These are phyloP conservation scores for Hansenula anomala DNA, from an alignment of 1,139 yeast species.

Conservation along the genomic window DNA sequence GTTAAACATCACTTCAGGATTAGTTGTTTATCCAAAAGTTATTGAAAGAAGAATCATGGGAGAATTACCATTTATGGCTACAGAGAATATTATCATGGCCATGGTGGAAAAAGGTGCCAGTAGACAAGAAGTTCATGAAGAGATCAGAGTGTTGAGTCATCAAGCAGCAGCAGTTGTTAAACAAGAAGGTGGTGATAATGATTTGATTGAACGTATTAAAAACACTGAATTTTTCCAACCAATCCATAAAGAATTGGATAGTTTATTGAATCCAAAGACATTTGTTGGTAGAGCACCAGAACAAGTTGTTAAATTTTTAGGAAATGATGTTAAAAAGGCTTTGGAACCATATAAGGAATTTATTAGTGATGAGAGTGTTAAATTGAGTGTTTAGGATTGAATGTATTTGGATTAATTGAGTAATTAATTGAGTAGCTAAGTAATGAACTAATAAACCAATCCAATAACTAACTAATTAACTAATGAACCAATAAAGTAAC, in stretches of 20 bases:
- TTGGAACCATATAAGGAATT: constrained; percentile 60
- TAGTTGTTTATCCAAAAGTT: constrained; percentile 97
- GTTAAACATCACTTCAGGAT: constrained; percentile 87
- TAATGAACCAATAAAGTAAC: too few relatives aligned
- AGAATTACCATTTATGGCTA: constrained; percentile 99
- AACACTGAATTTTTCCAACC: constrained; percentile 83
- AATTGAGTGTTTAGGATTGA: constrained; percentile 42
- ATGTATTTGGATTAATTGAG: not conserved
- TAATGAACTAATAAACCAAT: too few relatives aligned
- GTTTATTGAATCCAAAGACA: constrained; percentile 82
- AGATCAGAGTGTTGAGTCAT: constrained; percentile 93
- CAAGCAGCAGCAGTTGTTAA: constrained; percentile 97
- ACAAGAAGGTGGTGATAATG: constrained; percentile 98
- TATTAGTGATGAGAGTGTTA: constrained; percentile 62
- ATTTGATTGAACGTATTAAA: constrained; percentile 84
- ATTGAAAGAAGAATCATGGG: constrained; percentile 93
- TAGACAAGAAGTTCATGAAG: constrained; percentile 98
- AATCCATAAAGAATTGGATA: constrained; percentile 77
- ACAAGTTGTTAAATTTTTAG: constrained; percentile 91
- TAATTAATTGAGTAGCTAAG: not conserved
- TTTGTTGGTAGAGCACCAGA: constrained; percentile 99
- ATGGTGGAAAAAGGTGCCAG: constrained; percentile 98
- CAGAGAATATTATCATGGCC: constrained; percentile 98
- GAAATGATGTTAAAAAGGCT: constrained; percentile 79
- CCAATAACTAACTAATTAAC: too few relatives aligned